Evolutionary conservation across 306 rosid species (phyloP).

Genomic region (Castanea crenata): DNA sequence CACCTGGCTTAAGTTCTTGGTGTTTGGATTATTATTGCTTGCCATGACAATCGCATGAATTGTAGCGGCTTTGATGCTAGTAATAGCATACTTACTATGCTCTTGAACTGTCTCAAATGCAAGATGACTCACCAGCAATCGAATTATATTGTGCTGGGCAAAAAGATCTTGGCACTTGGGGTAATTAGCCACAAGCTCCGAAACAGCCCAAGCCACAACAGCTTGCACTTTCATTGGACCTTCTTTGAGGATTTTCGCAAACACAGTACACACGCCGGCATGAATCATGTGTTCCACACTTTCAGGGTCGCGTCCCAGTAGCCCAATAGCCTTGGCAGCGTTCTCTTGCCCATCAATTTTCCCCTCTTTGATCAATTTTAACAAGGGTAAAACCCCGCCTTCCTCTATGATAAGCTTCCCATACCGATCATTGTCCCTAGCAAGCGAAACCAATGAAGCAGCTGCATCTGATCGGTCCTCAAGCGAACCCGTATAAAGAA

Average conservation of each 20-base stretch:
- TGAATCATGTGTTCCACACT: constrained; percentile 69
- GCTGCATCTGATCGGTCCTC: constrained; percentile 84
- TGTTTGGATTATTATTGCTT: constrained; percentile 25
- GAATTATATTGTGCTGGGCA: constrained; percentile 73
- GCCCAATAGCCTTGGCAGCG: constrained; percentile 68
- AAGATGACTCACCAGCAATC: constrained; percentile 79
- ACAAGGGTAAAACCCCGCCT: constrained; percentile 70
- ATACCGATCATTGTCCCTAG: constrained; percentile 59
- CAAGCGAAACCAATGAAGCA: constrained; percentile 69
- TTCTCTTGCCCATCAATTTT: constrained; percentile 70
- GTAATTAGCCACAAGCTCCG: constrained; percentile 63
- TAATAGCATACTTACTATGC: constrained; percentile 76
- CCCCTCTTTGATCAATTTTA: constrained; percentile 75
- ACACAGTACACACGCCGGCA: constrained; percentile 65
- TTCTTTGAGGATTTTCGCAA: constrained; percentile 70
- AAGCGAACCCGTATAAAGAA: constrained; percentile 46
- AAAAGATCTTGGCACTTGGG: constrained; percentile 87
- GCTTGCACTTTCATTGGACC: constrained; percentile 82
- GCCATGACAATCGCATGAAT: constrained; percentile 81
- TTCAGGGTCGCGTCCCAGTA: constrained; percentile 69
- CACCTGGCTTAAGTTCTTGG: constrained; percentile 2
- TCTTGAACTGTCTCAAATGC: constrained; percentile 90
- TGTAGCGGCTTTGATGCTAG: constrained; percentile 56
- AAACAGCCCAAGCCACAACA: constrained; percentile 73
- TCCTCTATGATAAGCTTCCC: constrained; percentile 79